Evolutionary conservation across 306 rosid genomes (phyloP).

Genomic region (Prunus mongolica): DNA sequence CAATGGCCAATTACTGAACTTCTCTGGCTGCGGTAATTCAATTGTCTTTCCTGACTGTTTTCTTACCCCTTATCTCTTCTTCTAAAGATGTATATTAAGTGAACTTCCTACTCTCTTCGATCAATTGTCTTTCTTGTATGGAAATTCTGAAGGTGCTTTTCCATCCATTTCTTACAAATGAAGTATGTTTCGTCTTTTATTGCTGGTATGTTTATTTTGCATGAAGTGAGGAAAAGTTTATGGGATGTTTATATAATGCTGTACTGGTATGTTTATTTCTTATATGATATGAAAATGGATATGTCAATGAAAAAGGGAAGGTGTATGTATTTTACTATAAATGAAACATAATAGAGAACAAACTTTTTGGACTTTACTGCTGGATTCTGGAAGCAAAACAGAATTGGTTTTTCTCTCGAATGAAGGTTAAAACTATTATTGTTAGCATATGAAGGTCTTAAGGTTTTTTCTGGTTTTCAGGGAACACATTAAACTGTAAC

Average conservation of each 20-base stretch:
- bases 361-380: background rate
- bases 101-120: background rate
- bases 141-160: background rate
- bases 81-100: background rate
- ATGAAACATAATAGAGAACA: background rate
- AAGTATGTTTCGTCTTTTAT: background rate
- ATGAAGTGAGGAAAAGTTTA: background rate
- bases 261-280: background rate
- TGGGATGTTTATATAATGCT: background rate
- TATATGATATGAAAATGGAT: no score
- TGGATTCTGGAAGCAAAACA: background rate
- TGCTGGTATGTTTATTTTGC: background rate
- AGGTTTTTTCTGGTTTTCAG: constrained; percentile 40
- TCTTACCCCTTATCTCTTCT: constrained; percentile 10
- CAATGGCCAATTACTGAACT: constrained; percentile 68
- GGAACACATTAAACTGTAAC: constrained; percentile 90
- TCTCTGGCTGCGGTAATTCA: constrained; percentile 88
- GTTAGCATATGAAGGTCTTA: constrained; percentile 23
- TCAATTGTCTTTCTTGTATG: background rate
- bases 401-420: background rate
- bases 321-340: background rate
- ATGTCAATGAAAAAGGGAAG: background rate
- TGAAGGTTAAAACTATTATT: constrained; percentile 1
- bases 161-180: background rate
- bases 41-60: constrained; percentile 8